Evolutionary conservation across 139 green algal species (phyloP).

Genomic region (Pleodorina starrii): DNA sequence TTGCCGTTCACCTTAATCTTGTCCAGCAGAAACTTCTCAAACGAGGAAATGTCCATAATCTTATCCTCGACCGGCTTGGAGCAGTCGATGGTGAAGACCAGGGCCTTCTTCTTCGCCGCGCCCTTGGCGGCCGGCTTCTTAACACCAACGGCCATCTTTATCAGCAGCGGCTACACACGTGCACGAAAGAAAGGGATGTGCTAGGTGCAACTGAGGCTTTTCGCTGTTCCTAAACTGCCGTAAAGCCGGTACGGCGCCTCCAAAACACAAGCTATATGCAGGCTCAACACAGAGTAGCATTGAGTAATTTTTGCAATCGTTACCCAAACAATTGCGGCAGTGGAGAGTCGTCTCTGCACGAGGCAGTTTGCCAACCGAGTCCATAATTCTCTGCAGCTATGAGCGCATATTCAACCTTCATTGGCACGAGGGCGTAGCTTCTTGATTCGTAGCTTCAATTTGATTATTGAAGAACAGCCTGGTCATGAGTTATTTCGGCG

Average conservation of each 20-base stretch:
- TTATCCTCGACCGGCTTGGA: conserved; percentile 76
- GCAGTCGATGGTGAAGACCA: conserved; percentile 68
- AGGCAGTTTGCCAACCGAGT: no score
- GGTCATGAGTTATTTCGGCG: no score
- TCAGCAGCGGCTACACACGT: conserved; percentile 16
- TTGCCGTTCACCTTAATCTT: conserved; percentile 95
- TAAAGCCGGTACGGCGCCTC: neutral
- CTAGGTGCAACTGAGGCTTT: neutral
- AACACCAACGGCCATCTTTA: conserved; percentile 42
- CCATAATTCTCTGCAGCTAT: no score
- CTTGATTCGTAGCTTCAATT: no score
- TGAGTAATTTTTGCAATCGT: no score
- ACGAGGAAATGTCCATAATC: conserved; percentile 92
- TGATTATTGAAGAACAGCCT: no score
- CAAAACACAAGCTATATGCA: neutral
- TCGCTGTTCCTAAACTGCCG: neutral
- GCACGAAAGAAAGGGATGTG: conserved; percentile 33
- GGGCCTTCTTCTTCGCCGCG: conserved; percentile 57
- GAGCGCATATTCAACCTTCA: no score
- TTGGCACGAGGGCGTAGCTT: no score
- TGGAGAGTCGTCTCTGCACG: no score
- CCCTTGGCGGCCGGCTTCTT: conserved; percentile 55
- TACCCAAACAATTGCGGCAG: no score
- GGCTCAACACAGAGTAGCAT: no score
- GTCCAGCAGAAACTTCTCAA: conserved; percentile 98